Base-by-base conservation (phyloP, 179 eudicot genomes). In the Pouteria campechiana region DNA sequence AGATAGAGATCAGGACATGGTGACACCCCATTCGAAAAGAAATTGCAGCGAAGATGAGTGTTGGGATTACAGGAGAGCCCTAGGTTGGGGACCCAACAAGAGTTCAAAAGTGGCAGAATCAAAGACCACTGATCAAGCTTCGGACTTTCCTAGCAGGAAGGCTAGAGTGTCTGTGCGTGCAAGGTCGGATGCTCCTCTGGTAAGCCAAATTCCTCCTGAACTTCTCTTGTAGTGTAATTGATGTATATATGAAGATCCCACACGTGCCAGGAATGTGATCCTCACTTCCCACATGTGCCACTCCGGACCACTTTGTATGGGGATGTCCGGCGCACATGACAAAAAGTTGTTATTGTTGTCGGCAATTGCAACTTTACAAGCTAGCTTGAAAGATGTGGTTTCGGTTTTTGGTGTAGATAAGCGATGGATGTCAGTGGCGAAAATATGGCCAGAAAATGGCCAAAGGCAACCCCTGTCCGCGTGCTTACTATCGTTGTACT, bases 391-490 rank as follows among this genome's bases (percentile, higher is more conserved):
- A 25, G 19, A 18, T 23, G 32, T 4, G 20, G n/a, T 7, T 28
- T 8, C 6, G 14, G 25, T 9, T 5, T 4, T 42, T 14, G 32
- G 2, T 17, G 21, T 23, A 53, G 58, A 41, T 53, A 31, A 42
- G 48, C 12, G 50, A 54, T 44, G 58, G 58, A 32, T 54, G 58
- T 27, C 58, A 54, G n/a, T 54, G 58, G 58, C 19, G 58, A 18
- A 54, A 54, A 35, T 54, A 54, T 12, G 58, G 58, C 4, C 58
- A 54, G 35, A 54, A 54, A 50, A 54, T 54, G 58, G 58, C 58
- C 0, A 54, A 54, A 24, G 49, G 49, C 6, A 54, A 54, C 22
- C 58, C 58, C 0, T 54, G 50, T 16, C 58, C 58, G 23, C 49
- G 58, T 3, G 58, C 58, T 44, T 54, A 54, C 12, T 54, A 54